Conservation (phyloP, 2,329 filamentous ascomycete genomes). For the Plectosphaerella sp. region DNA sequence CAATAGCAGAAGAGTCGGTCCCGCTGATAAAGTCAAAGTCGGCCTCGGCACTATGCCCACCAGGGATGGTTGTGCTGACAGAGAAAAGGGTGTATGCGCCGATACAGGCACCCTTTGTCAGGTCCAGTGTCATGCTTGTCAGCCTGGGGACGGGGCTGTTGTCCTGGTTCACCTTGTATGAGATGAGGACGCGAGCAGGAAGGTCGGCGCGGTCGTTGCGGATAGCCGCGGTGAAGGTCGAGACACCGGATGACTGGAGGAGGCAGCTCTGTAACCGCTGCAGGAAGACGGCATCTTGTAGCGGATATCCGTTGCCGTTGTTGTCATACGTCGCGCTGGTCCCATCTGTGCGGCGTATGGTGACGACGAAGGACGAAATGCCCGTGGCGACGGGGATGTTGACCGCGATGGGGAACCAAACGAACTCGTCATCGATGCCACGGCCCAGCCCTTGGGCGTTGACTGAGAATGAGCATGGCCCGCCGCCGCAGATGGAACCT, state of each 20-base stretch:
- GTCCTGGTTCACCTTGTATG: slow-evolving; percentile 35
- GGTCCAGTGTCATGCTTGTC: slow-evolving; percentile 28
- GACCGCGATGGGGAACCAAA: slow-evolving; percentile 43
- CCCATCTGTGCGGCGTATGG: slow-evolving; percentile 44
- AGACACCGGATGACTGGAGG: slow-evolving; percentile 31
- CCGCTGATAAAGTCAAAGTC: slow-evolving; percentile 41
- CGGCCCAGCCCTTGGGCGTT: slow-evolving; percentile 41
- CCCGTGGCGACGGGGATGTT: slow-evolving; percentile 53
- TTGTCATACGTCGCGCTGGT: slow-evolving; percentile 45
- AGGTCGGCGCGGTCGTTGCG: slow-evolving; percentile 40
- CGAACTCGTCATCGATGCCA: slow-evolving; percentile 59
- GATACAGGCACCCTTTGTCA: slow-evolving; percentile 38
- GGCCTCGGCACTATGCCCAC: slow-evolving; percentile 38
- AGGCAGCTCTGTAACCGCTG: slow-evolving; percentile 56
- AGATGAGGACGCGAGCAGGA: slow-evolving; percentile 35
- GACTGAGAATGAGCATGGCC: slow-evolving; percentile 39
- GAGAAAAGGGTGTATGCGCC: slow-evolving; percentile 46
- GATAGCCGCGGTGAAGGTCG: slow-evolving; percentile 42
- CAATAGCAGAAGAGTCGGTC: slow-evolving; percentile 23
- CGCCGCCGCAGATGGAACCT: slow-evolving; percentile 34
- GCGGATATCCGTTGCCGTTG: slow-evolving; percentile 50
- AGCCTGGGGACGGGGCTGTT: slow-evolving; percentile 38
- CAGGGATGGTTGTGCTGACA: slow-evolving; percentile 36
- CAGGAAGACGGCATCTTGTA: slow-evolving; percentile 51
- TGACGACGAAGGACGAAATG: slow-evolving; percentile 57